Evolutionary conservation across 805 yeast species (phyloP).

Genomic region (Alloascoidea hylecoeti): DNA sequence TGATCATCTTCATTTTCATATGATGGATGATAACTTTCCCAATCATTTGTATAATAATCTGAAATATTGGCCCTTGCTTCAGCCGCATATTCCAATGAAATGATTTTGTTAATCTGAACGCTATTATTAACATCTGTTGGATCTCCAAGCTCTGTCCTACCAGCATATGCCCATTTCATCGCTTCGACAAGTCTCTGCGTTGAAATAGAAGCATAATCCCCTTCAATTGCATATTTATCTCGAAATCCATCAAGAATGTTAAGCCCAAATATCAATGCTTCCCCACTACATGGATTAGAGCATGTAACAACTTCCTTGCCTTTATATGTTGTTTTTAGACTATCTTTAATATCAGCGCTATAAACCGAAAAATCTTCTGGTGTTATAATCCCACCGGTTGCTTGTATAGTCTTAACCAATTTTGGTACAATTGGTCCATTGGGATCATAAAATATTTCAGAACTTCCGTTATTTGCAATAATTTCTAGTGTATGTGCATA

Average conservation of each 20-base stretch:
- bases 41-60: slow-evolving; percentile 41
- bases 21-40: slow-evolving; percentile 68
- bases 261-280: slow-evolving; percentile 66
- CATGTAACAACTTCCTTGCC: slow-evolving; percentile 37
- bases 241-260: slow-evolving; percentile 40
- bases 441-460: slow-evolving; percentile 74
- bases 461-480: slow-evolving; percentile 67
- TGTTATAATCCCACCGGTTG: slow-evolving; percentile 54
- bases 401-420: slow-evolving; percentile 33
- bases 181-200: slow-evolving; percentile 66
- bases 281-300: slow-evolving; percentile 72
- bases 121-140: slow-evolving; percentile 18
- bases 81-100: slow-evolving; percentile 43
- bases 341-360: slow-evolving; percentile 30
- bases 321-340: slow-evolving; percentile 24
- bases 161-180: slow-evolving; percentile 91
- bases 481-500: slow-evolving; percentile 53
- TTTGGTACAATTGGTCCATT: slow-evolving; percentile 55
- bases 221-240: slow-evolving; percentile 15
- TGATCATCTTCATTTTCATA: slow-evolving; percentile 69
- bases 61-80: slow-evolving; percentile 34
- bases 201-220: slow-evolving; percentile 20
- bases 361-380: slow-evolving; percentile 56
- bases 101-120: slow-evolving; percentile 27
- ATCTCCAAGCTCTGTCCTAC: slow-evolving; percentile 79